A percentile compares a stretch with the other conserved stretches of the same genome.
Evolutionary conservation across 1,139 yeast genomes (phyloP).

Genomic region (Magnusiomyces paraingens): DNA sequence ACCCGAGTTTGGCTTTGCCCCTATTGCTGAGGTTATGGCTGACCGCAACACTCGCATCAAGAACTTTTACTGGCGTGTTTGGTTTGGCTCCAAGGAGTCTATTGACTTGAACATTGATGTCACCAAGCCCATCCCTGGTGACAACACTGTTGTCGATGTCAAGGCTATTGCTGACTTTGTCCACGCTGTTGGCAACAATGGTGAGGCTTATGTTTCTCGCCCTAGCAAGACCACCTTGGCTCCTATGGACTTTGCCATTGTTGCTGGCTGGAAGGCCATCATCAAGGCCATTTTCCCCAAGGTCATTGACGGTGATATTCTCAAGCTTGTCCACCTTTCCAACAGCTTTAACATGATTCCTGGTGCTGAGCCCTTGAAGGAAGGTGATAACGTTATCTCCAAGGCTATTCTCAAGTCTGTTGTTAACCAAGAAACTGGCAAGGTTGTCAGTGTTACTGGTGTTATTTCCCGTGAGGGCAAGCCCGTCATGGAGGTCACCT

Average conservation of each 20-base stretch:
- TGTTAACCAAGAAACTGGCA: constrained; percentile 86
- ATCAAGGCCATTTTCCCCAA: constrained; percentile 96
- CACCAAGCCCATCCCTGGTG: constrained; percentile 62
- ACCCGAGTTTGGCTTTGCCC: constrained; percentile 89
- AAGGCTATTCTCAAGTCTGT: constrained; percentile 85
- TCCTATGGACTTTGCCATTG: constrained; percentile 99
- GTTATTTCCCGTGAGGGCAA: constrained; percentile 67
- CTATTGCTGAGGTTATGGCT: constrained; percentile 83
- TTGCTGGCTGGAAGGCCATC: constrained; percentile 96
- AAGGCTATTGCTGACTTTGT: constrained; percentile 86
- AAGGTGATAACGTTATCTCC: constrained; percentile 79
- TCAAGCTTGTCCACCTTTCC: constrained; percentile 88
- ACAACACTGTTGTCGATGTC: constrained; percentile 59
- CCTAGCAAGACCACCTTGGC: constrained; percentile 81
- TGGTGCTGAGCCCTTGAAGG: constrained; percentile 83
- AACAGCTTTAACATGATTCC: constrained; percentile 93
- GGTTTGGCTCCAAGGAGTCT: constrained; percentile 71
- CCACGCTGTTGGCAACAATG: constrained; percentile 94
- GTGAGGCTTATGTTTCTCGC: constrained; percentile 91
- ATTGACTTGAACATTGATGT: constrained; percentile 53
- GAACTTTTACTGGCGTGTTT: constrained; percentile 93
- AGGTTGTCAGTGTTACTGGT: constrained; percentile 93
- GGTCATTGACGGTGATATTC: constrained; percentile 91
- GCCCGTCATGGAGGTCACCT: constrained; percentile 89
- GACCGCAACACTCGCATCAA: constrained; percentile 91